These are phyloP conservation scores for Daldinia sp. DNA, from an alignment of 2,329 filamentous ascomycete genomes.

Conservation along the genomic window DNA sequence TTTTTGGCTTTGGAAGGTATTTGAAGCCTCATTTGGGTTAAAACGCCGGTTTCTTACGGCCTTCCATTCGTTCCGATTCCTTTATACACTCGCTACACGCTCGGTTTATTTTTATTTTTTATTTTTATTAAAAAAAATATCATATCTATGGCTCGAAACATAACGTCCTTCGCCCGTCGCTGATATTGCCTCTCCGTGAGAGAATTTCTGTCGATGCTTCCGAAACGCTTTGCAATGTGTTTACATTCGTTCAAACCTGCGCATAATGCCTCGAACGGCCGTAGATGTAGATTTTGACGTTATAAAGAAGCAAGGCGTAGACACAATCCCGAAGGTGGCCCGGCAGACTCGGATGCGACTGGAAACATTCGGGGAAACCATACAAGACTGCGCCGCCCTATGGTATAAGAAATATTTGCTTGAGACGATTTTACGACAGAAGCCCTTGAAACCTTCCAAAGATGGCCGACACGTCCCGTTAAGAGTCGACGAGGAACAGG, in stretches of 20 bases:
- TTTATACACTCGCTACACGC: constrained; percentile 13
- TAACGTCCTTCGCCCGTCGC: constrained; percentile 4
- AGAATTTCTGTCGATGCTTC: constrained; percentile 7
- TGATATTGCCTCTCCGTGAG: constrained; percentile 7
- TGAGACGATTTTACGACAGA: constrained; percentile 66
- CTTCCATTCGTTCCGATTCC: constrained; percentile 26
- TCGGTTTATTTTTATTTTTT: neutral
- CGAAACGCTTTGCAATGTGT: constrained; percentile 30
- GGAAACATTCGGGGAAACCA: constrained; percentile 25
- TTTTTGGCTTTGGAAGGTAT: constrained; percentile 3
- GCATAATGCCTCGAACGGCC: constrained; percentile 40
- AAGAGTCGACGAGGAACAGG: constrained; percentile 49
- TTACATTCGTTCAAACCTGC: constrained; percentile 27
- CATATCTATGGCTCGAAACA: neutral
- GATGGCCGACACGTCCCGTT: constrained; percentile 68
- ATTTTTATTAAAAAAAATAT: no score
- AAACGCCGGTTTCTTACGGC: constrained; percentile 3
- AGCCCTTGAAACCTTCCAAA: constrained; percentile 74
- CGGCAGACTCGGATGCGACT: constrained; percentile 32
- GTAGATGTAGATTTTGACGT: constrained; percentile 28
- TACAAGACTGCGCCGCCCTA: constrained; percentile 31
- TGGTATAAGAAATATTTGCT: constrained; percentile 53
- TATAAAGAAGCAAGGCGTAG: constrained; percentile 31
- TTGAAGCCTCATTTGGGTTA: constrained; percentile 9
- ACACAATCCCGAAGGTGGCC: constrained; percentile 15